These are phyloP conservation scores for Exophiala aquamarina DNA, from an alignment of 2,329 filamentous ascomycete species.

Conservation along the genomic window DNA sequence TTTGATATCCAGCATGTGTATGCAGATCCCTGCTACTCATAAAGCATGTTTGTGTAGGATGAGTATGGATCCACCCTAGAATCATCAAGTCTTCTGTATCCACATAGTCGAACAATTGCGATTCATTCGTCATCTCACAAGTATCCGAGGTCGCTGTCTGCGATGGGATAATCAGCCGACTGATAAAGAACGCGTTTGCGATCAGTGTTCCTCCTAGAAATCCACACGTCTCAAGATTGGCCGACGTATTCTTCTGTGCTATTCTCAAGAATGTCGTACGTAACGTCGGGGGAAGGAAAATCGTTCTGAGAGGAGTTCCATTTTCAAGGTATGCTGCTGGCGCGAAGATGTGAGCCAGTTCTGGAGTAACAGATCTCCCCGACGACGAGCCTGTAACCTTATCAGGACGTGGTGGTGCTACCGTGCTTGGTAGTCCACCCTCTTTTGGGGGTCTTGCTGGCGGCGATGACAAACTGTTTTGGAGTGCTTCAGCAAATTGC, in stretches of 20 bases:
- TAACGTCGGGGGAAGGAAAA: conserved; percentile 79
- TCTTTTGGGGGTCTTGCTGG: conserved; percentile 25
- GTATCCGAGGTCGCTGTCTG: conserved; percentile 89
- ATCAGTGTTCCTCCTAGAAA: conserved; percentile 89
- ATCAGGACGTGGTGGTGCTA: conserved; percentile 29
- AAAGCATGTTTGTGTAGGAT: conserved; percentile 94
- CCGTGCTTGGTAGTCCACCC: background rate
- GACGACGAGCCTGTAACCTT: conserved; percentile 13
- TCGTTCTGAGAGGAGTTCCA: conserved; percentile 77
- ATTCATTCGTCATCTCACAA: conserved; percentile 89
- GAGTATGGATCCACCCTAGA: conserved; percentile 96
- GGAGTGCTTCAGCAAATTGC: too few species aligned
- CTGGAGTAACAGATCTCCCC: conserved; percentile 28
- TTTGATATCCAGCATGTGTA: conserved; percentile 90
- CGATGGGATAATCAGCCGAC: conserved; percentile 82
- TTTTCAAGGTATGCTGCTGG: conserved; percentile 88
- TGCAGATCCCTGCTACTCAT: conserved; percentile 94
- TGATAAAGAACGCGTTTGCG: conserved; percentile 91
- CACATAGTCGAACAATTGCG: conserved; percentile 83
- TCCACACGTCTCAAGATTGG: conserved; percentile 90
- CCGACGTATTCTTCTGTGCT: conserved; percentile 72
- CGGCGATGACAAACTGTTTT: background rate
- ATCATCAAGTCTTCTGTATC: conserved; percentile 74
- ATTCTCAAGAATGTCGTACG: conserved; percentile 72
- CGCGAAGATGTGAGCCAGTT: conserved; percentile 70